Conservation (phyloP, 768 basidiomycete species). For the Lactarius deliciosus region DNA sequence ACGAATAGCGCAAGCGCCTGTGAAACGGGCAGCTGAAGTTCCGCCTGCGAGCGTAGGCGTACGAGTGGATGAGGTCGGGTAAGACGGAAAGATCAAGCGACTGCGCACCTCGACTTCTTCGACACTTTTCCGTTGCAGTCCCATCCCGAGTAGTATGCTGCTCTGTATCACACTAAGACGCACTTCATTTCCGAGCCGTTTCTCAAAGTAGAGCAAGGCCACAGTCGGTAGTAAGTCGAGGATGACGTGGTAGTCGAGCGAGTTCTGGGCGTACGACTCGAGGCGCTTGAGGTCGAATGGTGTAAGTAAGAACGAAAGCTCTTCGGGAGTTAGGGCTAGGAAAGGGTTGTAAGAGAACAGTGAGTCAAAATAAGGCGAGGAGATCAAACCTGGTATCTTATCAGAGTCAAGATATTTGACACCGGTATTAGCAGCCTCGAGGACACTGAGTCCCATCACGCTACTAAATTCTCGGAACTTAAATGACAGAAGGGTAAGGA, state of each 20-base stretch:
- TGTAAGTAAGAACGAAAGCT: constrained; percentile 65
- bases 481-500: constrained; percentile 86
- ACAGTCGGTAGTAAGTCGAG: constrained; percentile 86
- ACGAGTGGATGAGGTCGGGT: background rate
- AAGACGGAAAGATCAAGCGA: background rate
- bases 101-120: constrained; percentile 80
- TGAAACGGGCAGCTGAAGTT: constrained; percentile 80
- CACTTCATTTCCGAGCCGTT: constrained; percentile 61
- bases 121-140: constrained; percentile 83
- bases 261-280: constrained; percentile 92
- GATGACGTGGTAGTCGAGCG: constrained; percentile 95
- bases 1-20: constrained; percentile 89
- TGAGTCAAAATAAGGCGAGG: constrained; percentile 2
- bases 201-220: constrained; percentile 83
- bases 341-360: constrained; percentile 35
- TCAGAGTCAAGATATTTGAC: constrained; percentile 47
- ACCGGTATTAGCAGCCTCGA: constrained; percentile 78
- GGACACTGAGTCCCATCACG: constrained; percentile 79
- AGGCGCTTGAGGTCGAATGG: constrained; percentile 96
- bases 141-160: constrained; percentile 85
- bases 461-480: constrained; percentile 94
- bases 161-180: constrained; percentile 86
- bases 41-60: constrained; percentile 46
- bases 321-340: constrained; percentile 49
- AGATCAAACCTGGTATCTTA: constrained; percentile 39